phyloP scores from a whole-genome alignment of 2,329 filamentous ascomycete genomes.

The Trichoderma polysporum region DNA sequence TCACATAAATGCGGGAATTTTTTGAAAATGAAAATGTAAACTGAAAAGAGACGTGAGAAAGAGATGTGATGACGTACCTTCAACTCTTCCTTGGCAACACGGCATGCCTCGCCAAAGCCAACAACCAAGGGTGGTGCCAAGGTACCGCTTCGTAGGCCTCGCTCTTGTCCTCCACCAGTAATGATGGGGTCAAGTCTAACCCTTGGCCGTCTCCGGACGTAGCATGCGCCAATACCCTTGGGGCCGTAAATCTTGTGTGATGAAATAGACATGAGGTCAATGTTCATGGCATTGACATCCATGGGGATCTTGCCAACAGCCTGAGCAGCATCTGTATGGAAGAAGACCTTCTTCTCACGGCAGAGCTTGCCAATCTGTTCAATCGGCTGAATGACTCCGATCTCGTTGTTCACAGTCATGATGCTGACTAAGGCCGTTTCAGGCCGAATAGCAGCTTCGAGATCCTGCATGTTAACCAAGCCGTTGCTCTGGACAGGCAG shows the following conservation, averaged over 20 bases:
- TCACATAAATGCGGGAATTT: constrained; percentile 48
- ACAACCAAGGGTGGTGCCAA: constrained; percentile 85
- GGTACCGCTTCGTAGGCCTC: constrained; percentile 91
- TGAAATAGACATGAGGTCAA: constrained; percentile 98
- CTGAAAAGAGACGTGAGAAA: neutral
- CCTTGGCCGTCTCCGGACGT: constrained; percentile 85
- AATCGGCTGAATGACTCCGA: constrained; percentile 96
- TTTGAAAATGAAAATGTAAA: constrained; percentile 8
- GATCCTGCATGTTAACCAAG: constrained; percentile 77
- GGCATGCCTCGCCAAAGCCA: constrained; percentile 93
- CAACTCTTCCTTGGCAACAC: constrained; percentile 88
- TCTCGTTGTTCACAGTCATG: constrained; percentile 99
- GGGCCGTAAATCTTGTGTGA: constrained; percentile 98
- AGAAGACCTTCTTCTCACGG: constrained; percentile 89
- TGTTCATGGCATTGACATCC: constrained; percentile 96
- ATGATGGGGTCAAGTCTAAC: constrained; percentile 96
- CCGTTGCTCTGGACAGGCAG: constrained; percentile 85
- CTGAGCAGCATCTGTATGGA: constrained; percentile 95
- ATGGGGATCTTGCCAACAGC: constrained; percentile 98
- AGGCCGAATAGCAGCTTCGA: constrained; percentile 85
- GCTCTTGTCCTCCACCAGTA: constrained; percentile 92
- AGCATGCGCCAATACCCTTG: constrained; percentile 96
- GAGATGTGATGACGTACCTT: constrained; percentile 61
- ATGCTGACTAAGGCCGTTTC: constrained; percentile 93
- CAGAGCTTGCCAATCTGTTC: constrained; percentile 92